Conservation (phyloP, 75 land plant species). For the Pinus taeda region DNA sequence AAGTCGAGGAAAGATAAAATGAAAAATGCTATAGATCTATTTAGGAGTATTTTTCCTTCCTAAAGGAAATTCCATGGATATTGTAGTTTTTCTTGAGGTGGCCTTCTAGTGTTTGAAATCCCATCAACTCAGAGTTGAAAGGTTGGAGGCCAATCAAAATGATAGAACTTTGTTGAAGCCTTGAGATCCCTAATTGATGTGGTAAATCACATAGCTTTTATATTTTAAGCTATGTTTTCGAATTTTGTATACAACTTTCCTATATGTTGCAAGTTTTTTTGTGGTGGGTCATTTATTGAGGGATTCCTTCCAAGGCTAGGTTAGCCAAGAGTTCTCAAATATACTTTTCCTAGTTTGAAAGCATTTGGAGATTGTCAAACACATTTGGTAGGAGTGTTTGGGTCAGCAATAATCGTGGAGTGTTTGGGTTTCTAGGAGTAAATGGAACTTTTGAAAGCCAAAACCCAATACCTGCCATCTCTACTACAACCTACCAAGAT, state of each 20-base stretch:
- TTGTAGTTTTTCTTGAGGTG: conserved; percentile 64
- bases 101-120: conserved; percentile 63
- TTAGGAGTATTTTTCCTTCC: conserved; percentile 59
- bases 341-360: no score
- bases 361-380: no score
- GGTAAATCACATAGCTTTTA: neutral
- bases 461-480: conserved; percentile 98
- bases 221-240: neutral
- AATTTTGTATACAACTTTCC: no score
- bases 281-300: no score
- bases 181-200: neutral
- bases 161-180: neutral
- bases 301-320: no score
- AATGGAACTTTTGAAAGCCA: conserved; percentile 80
- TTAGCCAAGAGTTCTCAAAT: no score
- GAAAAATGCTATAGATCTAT: conserved; percentile 26
- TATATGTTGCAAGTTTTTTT: no score
- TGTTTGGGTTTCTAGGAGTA: no score
- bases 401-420: no score
- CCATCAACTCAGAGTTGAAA: conserved; percentile 60
- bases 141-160: conserved; percentile 23
- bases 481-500: conserved; percentile 76
- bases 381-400: no score
- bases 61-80: conserved; percentile 52
- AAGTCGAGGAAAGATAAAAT: conserved; percentile 40